phyloP scores from a whole-genome alignment of 2,329 filamentous ascomycete species.

The Botrytis elliptica region DNA sequence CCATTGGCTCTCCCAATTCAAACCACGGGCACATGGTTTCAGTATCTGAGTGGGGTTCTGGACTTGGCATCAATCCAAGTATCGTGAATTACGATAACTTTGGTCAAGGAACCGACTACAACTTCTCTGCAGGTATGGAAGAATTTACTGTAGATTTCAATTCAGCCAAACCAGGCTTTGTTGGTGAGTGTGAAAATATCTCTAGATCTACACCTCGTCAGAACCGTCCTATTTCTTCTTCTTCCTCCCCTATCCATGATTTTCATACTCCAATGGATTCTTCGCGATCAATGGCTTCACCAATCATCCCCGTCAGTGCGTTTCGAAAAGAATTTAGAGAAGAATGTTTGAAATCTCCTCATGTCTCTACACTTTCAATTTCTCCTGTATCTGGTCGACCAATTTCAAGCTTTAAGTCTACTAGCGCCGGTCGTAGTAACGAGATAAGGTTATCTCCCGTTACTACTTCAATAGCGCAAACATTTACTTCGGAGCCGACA shows the following conservation, averaged over 20 bases:
- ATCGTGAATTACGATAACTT: constrained; percentile 37
- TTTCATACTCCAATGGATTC: constrained; percentile 32
- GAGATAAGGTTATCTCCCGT: constrained; percentile 30
- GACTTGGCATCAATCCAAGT: constrained; percentile 36
- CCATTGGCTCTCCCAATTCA: constrained; percentile 39
- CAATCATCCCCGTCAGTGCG: constrained; percentile 33
- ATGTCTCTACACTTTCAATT: constrained; percentile 40
- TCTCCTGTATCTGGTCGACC: constrained; percentile 36
- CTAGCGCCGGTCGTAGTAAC: constrained; percentile 29
- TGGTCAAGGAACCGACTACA: constrained; percentile 36
- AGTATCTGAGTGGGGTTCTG: constrained; percentile 36
- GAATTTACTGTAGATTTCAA: constrained; percentile 41
- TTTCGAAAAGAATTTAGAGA: constrained; percentile 27
- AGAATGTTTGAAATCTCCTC: constrained; percentile 40
- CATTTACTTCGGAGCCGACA: constrained; percentile 27
- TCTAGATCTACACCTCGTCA: constrained; percentile 40
- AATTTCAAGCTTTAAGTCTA: constrained; percentile 33
- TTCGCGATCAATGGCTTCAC: constrained; percentile 34
- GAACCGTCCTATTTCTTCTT: constrained; percentile 30
- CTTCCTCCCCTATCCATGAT: constrained; percentile 33
- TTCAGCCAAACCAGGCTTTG: constrained; percentile 44
- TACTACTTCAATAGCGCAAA: constrained; percentile 24
- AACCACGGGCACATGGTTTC: constrained; percentile 35
- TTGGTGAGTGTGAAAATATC: constrained; percentile 46
- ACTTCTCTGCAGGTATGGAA: constrained; percentile 39